Percentiles rank a stretch among this genome's conserved stretches.
phyloP scores from a whole-genome alignment of 2,329 filamentous ascomycete species.

The Microcyclosporella mali region DNA sequence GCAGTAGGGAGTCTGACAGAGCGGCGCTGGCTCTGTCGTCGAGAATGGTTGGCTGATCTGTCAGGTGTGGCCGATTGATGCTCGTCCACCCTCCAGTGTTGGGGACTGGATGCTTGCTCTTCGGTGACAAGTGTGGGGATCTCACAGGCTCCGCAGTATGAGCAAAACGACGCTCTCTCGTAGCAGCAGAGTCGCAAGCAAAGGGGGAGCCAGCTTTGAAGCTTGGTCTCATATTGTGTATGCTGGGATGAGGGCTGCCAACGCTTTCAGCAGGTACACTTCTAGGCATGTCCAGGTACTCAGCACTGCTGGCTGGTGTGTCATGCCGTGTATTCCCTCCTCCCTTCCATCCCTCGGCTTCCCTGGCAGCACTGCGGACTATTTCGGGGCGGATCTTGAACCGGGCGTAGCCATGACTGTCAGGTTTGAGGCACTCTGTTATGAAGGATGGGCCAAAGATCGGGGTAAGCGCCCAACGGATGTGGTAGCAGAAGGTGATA shows the following conservation, averaged over 20 bases:
- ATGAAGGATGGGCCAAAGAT: conserved; percentile 84
- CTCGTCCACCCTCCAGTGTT: conserved; percentile 19
- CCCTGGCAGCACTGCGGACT: conserved; percentile 32
- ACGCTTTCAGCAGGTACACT: conserved; percentile 12
- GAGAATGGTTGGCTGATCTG: conserved; percentile 1
- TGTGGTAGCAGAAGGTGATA: conserved; percentile 79
- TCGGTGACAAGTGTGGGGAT: conserved; percentile 28
- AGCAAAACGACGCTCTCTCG: conserved; percentile 10
- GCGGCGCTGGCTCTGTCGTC: conserved; percentile 4
- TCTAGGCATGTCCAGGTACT: conserved; percentile 13
- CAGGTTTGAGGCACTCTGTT: conserved; percentile 58
- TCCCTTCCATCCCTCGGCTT: conserved; percentile 35
- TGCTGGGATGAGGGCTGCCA: conserved; percentile 6
- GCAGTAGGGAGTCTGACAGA: conserved; percentile 15
- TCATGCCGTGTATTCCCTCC: conserved; percentile 12
- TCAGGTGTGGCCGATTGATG: conserved; percentile 19
- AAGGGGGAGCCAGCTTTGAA: conserved; percentile 26
- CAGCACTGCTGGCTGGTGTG: conserved; percentile 5
- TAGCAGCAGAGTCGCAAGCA: too few relatives aligned
- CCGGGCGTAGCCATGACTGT: conserved; percentile 51
- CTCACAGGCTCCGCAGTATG: conserved; percentile 11
- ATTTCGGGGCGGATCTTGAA: conserved; percentile 39
- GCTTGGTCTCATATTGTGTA: conserved; percentile 12
- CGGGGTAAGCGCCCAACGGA: conserved; percentile 79
- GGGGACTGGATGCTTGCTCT: conserved; percentile 15